Evolutionary conservation across 371 early-diverging fungal species (phyloP), one percentile per base, ranked within the genome.

Genomic region (Mucor indicus): DNA sequence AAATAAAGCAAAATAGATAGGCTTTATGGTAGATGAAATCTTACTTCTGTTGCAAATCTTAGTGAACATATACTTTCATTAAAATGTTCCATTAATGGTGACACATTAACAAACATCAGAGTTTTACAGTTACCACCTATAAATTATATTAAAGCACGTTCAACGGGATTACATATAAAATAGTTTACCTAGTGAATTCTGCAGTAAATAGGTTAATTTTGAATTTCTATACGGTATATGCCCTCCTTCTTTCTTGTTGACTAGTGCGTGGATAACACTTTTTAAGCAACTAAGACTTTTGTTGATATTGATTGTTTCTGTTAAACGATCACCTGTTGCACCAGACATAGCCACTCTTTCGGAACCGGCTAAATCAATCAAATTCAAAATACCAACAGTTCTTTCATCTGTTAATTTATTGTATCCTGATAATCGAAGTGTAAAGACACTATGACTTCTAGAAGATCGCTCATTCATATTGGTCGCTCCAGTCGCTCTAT

Each of bases 91-190:
- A 72, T 53, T 45, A 84, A 56, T 9, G 96, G 95, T 19, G 89
- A 87, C 22, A 99, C 80, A 59, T 98, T 98, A 19, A 99, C 98
- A 86, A 99, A 95, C 98, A 99, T 99, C 15, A 97, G 80, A 1
- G 95, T 95, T 67, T 98, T 96, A 56, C 92, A 90, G 58, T 96
- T 98, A 16, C 96, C 96, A 8, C 91, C 74, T 69, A 48, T 30
- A n/a, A 29, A 11, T 9, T 11, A 33, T 12, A 29, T 8, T 8
- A 29, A 6, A 12, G 30, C 6, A 29, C 12, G 6, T 29, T 6
- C 8, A 29, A 8, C 30, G 12, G 30, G 30, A 29, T 29, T 13
- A 24, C 38, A 12, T 2, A 17, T 15, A 38, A 37, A 50, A 48
- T 73, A 31, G 3, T 5, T 54, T 58, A 66, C 68, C 92, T 7